phyloP scores from a whole-genome alignment of 1,284 basidiomycete species.

The Leccinum variabile region DNA sequence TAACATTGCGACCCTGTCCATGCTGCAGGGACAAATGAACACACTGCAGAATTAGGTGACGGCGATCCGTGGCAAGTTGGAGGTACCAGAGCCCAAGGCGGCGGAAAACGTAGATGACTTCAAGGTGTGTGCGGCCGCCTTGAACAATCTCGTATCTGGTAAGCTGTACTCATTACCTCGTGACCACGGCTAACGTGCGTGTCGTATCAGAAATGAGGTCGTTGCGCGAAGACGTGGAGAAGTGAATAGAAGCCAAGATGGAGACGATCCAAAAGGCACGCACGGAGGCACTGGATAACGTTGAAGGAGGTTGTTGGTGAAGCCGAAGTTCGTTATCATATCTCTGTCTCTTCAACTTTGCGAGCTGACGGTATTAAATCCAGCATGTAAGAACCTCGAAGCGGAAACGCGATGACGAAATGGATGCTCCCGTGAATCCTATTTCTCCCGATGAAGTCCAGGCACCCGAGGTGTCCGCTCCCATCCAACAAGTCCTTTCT shows the following conservation, averaged over 20 bases:
- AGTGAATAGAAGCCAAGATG: slow-evolving; percentile 35
- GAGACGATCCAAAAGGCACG: slow-evolving; percentile 31
- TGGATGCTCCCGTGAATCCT: neutral
- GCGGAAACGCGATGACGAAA: slow-evolving; percentile 30
- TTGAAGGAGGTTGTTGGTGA: slow-evolving; percentile 21
- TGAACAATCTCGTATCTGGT: slow-evolving; percentile 35
- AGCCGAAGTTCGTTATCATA: slow-evolving; percentile 22
- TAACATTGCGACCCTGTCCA: slow-evolving; percentile 38
- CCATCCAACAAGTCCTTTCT: neutral
- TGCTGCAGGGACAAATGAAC: slow-evolving; percentile 36
- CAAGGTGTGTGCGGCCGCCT: slow-evolving; percentile 30
- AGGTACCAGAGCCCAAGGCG: slow-evolving; percentile 18
- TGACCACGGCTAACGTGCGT: slow-evolving; percentile 13
- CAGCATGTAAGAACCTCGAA: slow-evolving; percentile 26
- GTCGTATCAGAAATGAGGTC: slow-evolving; percentile 34
- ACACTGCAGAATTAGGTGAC: slow-evolving; percentile 36
- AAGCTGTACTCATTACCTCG: slow-evolving; percentile 4
- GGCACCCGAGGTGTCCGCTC: slow-evolving; percentile 6
- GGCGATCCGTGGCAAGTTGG: slow-evolving; percentile 35
- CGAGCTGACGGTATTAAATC: slow-evolving; percentile 11
- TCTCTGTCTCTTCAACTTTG: neutral
- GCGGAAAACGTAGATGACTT: slow-evolving; percentile 25
- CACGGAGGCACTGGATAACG: slow-evolving; percentile 30
- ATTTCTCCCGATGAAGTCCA: slow-evolving; percentile 2
- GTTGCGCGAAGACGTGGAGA: slow-evolving; percentile 35